These are phyloP conservation scores for Daedalea quercina DNA, from an alignment of 768 basidiomycete species.

Conservation along the genomic window DNA sequence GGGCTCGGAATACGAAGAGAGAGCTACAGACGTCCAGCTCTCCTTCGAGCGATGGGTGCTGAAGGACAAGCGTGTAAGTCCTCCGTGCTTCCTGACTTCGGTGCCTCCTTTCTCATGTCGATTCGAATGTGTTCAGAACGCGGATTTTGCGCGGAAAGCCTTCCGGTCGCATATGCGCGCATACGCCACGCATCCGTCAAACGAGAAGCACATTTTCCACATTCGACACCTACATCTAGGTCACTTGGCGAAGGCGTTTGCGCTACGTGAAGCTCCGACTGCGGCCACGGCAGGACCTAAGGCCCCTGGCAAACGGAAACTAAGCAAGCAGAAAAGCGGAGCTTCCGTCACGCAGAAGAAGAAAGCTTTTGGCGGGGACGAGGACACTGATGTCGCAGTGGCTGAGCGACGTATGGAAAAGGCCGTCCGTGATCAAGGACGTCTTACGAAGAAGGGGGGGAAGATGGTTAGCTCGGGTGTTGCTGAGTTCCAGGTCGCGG, in stretches of 20 bases:
- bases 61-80: slow-evolving; percentile 56
- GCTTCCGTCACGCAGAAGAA: not conserved
- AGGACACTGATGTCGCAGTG: slow-evolving; percentile 31
- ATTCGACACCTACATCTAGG: slow-evolving; percentile 91
- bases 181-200: slow-evolving; percentile 92
- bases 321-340: slow-evolving; percentile 7
- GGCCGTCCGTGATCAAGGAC: slow-evolving; percentile 77
- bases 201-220: slow-evolving; percentile 96
- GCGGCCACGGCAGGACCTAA: slow-evolving; percentile 22
- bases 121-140: slow-evolving; percentile 45
- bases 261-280: slow-evolving; percentile 77
- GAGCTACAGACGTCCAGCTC: slow-evolving; percentile 94
- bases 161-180: slow-evolving; percentile 92
- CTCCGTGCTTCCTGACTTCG: not conserved
- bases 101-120: not conserved
- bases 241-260: slow-evolving; percentile 89
- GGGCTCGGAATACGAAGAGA: slow-evolving; percentile 70
- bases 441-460: slow-evolving; percentile 74
- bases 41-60: slow-evolving; percentile 94
- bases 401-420: slow-evolving; percentile 83
- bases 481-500: slow-evolving; percentile 73
- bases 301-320: slow-evolving; percentile 8
- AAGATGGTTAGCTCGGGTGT: slow-evolving; percentile 61
- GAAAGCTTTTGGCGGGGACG: slow-evolving; percentile 13
- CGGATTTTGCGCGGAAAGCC: slow-evolving; percentile 71